phyloP scores from a whole-genome alignment of 1,139 yeast genomes.

The Sugiyamaella castrensis region DNA sequence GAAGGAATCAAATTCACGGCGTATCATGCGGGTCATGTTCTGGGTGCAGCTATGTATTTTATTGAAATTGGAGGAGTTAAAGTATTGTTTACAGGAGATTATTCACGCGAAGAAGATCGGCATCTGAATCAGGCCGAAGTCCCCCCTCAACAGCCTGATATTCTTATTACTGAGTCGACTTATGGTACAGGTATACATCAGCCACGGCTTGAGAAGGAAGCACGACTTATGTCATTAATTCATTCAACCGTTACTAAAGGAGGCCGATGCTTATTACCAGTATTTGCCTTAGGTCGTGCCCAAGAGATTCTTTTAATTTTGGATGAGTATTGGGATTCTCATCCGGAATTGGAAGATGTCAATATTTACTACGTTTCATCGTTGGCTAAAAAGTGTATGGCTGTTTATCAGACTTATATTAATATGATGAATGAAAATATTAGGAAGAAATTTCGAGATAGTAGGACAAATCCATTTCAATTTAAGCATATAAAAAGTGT shows the following conservation, averaged over 20 bases:
- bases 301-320: slow-evolving; percentile 85
- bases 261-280: slow-evolving; percentile 90
- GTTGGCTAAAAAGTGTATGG: slow-evolving; percentile 93
- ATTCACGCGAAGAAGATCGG: slow-evolving; percentile 91
- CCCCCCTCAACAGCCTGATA: slow-evolving; percentile 85
- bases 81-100: slow-evolving; percentile 91
- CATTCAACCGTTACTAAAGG: slow-evolving; percentile 85
- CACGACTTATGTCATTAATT: slow-evolving; percentile 71
- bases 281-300: slow-evolving; percentile 94
- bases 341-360: slow-evolving; percentile 76
- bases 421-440: slow-evolving; percentile 96
- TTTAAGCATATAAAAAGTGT: slow-evolving; percentile 82
- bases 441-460: slow-evolving; percentile 71
- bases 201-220: slow-evolving; percentile 81
- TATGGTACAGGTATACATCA: slow-evolving; percentile 98
- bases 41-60: slow-evolving; percentile 98
- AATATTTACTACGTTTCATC: slow-evolving; percentile 90
- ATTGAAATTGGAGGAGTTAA: slow-evolving; percentile 92
- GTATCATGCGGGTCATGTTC: slow-evolving; percentile 97
- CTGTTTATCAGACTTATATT: slow-evolving; percentile 93
- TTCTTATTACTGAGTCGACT: slow-evolving; percentile 90
- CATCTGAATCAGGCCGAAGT: slow-evolving; percentile 95
- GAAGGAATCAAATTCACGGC: slow-evolving; percentile 96
- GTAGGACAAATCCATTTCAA: slow-evolving; percentile 80
- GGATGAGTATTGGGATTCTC: slow-evolving; percentile 90